Evolutionary conservation across 2,329 filamentous ascomycete genomes (phyloP).

Genomic region (Pestalotiopsis sp.): DNA sequence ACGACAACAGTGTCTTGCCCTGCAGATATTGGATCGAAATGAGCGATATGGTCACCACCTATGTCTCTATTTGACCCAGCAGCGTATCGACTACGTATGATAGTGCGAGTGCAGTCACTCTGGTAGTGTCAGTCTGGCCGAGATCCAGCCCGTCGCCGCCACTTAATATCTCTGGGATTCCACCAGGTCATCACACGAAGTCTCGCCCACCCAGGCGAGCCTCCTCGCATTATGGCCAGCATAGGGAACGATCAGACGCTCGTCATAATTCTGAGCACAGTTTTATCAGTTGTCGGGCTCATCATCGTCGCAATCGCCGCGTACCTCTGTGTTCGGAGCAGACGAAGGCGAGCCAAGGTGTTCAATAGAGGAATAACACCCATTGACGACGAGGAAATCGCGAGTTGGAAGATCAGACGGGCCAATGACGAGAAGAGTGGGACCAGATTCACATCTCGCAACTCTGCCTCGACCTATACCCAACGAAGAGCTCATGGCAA

Average conservation of each 20-base stretch:
- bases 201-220: not conserved
- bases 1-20: not conserved
- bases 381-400: conserved; percentile 67
- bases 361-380: conserved; percentile 59
- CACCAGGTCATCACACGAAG: not conserved
- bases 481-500: conserved; percentile 48
- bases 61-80: not conserved
- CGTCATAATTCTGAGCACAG: conserved; percentile 53
- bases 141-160: not conserved
- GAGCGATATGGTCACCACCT: not conserved
- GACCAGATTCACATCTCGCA: conserved; percentile 23
- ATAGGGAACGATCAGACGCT: conserved; percentile 37
- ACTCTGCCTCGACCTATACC: conserved; percentile 33
- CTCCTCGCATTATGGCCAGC: not conserved
- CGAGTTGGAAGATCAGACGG: conserved; percentile 57
- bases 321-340: conserved; percentile 40
- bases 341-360: conserved; percentile 42
- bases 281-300: conserved; percentile 47
- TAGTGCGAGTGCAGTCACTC: not conserved
- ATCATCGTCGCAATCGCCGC: conserved; percentile 37
- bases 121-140: not conserved
- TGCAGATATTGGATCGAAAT: not conserved
- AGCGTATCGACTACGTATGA: not conserved
- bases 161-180: not conserved
- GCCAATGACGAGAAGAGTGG: conserved; percentile 31